A percentile compares a stretch with the other conserved stretches of the same genome.
Evolutionary conservation across 768 basidiomycete genomes (phyloP).

Genomic region (Filobasidium floriforme): DNA sequence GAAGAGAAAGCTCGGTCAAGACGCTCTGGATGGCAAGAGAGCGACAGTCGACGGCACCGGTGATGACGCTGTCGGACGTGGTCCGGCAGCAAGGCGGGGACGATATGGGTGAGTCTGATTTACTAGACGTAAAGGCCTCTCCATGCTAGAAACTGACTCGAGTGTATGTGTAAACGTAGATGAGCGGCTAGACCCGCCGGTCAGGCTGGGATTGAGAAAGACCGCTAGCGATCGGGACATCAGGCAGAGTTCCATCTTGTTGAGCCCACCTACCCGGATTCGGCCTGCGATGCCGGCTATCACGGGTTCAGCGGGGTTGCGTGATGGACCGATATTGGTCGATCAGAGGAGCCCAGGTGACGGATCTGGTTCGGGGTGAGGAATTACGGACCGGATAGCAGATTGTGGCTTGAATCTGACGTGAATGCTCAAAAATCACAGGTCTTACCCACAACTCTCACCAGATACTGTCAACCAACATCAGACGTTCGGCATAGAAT

Average conservation of each 20-base stretch:
- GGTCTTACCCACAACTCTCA: background rate
- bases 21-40: background rate
- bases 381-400: background rate
- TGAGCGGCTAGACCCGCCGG: background rate
- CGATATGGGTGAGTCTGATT: background rate
- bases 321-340: background rate
- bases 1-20: conserved; percentile 1
- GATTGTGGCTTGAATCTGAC: background rate
- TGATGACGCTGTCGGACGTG: background rate
- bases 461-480: conserved; percentile 60
- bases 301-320: background rate
- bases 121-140: background rate
- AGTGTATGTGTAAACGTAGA: background rate
- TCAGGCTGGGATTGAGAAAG: background rate
- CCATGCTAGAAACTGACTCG: background rate
- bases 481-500: conserved; percentile 79
- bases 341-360: background rate
- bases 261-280: background rate
- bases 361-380: background rate
- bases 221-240: background rate
- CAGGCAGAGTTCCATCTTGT: background rate
- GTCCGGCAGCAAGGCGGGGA: too few relatives aligned
- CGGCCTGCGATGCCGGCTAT: background rate
- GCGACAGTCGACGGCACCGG: background rate
- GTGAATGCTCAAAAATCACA: background rate